phyloP scores from a whole-genome alignment of 345 rosid species.

The Arabidopsis arenosa region DNA sequence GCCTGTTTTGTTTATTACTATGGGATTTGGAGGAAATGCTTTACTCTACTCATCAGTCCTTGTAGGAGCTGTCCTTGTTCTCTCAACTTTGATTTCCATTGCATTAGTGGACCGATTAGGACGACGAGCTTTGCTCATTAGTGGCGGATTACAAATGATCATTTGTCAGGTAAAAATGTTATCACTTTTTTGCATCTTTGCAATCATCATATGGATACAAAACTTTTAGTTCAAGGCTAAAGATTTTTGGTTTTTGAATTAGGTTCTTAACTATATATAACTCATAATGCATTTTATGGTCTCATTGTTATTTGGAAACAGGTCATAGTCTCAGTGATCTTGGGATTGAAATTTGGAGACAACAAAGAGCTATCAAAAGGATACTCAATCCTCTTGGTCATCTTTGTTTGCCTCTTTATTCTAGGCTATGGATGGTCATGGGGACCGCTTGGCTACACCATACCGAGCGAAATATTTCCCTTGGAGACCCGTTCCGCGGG shows the following conservation, averaged over 20 bases:
- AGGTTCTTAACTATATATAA: background rate
- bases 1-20: constrained; percentile 71
- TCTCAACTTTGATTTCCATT: constrained; percentile 77
- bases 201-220: background rate
- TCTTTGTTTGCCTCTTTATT: constrained; percentile 70
- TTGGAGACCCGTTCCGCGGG: constrained; percentile 81
- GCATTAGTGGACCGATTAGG: constrained; percentile 74
- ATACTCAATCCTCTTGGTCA: constrained; percentile 63
- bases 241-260: background rate
- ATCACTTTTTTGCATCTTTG: background rate
- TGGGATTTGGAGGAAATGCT: constrained; percentile 81
- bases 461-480: constrained; percentile 87
- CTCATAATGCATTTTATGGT: background rate
- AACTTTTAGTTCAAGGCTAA: background rate
- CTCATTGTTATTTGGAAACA: constrained; percentile 41
- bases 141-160: constrained; percentile 83
- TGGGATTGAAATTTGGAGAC: constrained; percentile 71
- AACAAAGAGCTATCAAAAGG: constrained; percentile 65
- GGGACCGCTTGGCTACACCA: constrained; percentile 87
- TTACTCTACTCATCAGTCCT: constrained; percentile 73
- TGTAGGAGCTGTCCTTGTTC: constrained; percentile 75
- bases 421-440: constrained; percentile 90
- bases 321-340: constrained; percentile 64
- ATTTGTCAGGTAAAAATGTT: constrained; percentile 62
- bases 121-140: constrained; percentile 68